These are phyloP conservation scores for Corymbia maculata DNA, from an alignment of 345 rosid genomes.

Conservation along the genomic window DNA sequence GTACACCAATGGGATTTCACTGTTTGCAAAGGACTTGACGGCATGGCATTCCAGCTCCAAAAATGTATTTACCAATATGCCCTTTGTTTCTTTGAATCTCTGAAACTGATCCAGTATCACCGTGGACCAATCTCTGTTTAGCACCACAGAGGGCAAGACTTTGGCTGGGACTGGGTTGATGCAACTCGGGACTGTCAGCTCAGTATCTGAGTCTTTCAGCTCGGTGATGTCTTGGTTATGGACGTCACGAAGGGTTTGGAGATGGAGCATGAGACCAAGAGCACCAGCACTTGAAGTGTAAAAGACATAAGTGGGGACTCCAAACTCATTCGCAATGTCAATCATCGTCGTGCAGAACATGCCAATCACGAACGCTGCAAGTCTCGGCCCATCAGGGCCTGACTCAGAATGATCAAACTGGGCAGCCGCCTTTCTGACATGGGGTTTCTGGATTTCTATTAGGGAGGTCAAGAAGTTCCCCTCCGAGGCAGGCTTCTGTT, in stretches of 20 bases:
- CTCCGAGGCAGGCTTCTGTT: not conserved
- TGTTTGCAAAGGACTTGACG: not conserved
- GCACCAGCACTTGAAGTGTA: constrained; percentile 29
- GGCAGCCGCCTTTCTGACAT: not conserved
- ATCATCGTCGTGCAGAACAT: constrained; percentile 41
- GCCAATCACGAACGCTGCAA: constrained; percentile 46
- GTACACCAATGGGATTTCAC: constrained; percentile 16
- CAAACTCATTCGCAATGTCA: constrained; percentile 35
- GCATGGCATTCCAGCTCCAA: constrained; percentile 32
- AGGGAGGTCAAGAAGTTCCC: not conserved
- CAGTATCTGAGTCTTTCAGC: constrained; percentile 19
- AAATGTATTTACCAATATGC: constrained; percentile 42
- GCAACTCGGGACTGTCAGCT: constrained; percentile 18
- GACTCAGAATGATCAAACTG: not conserved
- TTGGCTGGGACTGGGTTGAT: constrained; percentile 20
- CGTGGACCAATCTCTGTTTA: not conserved
- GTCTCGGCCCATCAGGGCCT: constrained; percentile 10
- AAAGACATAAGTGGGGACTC: constrained; percentile 36
- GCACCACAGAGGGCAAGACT: not conserved
- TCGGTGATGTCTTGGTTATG: constrained; percentile 7
- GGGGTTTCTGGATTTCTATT: constrained; percentile 17
- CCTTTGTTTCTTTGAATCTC: constrained; percentile 15
- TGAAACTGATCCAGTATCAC: not conserved
- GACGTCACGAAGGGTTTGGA: constrained; percentile 5
- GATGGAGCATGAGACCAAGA: constrained; percentile 12